These are phyloP conservation scores for Aspergillus ostianus DNA, from an alignment of 495 filamentous ascomycete species.

Conservation along the genomic window DNA sequence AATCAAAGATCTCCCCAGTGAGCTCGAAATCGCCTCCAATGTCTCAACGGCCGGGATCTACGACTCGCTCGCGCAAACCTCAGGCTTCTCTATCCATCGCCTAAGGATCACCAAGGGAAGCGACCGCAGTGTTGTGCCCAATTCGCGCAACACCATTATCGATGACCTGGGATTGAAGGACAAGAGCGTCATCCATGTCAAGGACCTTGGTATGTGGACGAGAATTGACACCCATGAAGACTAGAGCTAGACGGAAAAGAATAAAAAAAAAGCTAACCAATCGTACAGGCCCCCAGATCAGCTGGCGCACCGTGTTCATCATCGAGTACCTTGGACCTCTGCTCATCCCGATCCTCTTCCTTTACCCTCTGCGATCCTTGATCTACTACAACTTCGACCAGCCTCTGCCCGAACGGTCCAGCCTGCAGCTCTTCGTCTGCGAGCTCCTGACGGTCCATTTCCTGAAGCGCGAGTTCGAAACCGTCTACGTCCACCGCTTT, in stretches of 20 bases:
- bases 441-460: constrained; percentile 77
- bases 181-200: constrained; percentile 75
- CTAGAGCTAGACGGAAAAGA: neutral
- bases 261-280: constrained; percentile 3
- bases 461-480: constrained; percentile 93
- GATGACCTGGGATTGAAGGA: constrained; percentile 64
- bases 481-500: constrained; percentile 93
- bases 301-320: constrained; percentile 90
- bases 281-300: constrained; percentile 76
- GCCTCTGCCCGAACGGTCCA: constrained; percentile 52
- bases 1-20: constrained; percentile 68
- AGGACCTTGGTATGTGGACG: constrained; percentile 78
- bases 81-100: constrained; percentile 57
- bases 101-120: constrained; percentile 69
- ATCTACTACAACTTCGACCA: constrained; percentile 63
- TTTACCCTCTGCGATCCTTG: constrained; percentile 67
- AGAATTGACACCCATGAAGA: neutral
- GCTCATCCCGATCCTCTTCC: constrained; percentile 74
- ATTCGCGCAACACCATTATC: constrained; percentile 61
- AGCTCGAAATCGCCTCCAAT: constrained; percentile 57
- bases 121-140: constrained; percentile 67
- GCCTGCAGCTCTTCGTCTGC: constrained; percentile 68
- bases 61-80: constrained; percentile 49
- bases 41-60: constrained; percentile 66
- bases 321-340: constrained; percentile 96